phyloP scores from a whole-genome alignment of 2,329 filamentous ascomycete species.

The Microsporum ferrugineum region DNA sequence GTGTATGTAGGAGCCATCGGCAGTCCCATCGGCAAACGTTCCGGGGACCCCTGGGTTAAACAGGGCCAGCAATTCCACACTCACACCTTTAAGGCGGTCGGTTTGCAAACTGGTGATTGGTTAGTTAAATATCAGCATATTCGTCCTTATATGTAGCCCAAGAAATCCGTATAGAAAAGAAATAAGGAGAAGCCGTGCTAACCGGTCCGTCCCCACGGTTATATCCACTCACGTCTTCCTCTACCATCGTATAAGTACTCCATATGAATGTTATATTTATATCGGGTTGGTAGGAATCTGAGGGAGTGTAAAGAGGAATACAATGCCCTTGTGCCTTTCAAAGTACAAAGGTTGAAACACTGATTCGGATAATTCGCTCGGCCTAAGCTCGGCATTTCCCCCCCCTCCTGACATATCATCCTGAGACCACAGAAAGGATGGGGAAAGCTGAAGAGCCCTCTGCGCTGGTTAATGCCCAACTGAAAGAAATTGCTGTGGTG shows the following conservation, averaged over 20 bases:
- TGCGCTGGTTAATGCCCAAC: background rate
- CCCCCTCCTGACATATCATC: background rate
- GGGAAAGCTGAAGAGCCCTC: background rate
- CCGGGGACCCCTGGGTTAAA: background rate
- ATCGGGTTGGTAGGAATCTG: background rate
- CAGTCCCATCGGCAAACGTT: background rate
- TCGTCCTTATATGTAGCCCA: background rate
- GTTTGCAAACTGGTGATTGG: background rate
- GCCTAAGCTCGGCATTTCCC: background rate
- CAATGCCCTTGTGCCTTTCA: background rate
- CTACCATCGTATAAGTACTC: background rate
- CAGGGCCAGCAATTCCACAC: background rate
- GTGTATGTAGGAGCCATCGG: background rate
- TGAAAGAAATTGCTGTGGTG: background rate
- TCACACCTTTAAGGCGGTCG: background rate
- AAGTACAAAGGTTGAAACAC: background rate
- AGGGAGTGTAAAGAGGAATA: background rate
- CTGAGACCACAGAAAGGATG: background rate
- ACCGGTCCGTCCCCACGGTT: background rate
- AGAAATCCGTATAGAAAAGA: constrained; percentile 1
- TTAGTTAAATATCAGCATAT: background rate
- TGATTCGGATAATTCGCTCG: background rate
- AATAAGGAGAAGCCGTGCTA: background rate
- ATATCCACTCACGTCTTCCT: background rate
- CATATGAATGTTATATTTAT: background rate